Base-by-base conservation (phyloP, 2,329 filamentous ascomycete genomes). In the Colletotrichum graminicola region DNA sequence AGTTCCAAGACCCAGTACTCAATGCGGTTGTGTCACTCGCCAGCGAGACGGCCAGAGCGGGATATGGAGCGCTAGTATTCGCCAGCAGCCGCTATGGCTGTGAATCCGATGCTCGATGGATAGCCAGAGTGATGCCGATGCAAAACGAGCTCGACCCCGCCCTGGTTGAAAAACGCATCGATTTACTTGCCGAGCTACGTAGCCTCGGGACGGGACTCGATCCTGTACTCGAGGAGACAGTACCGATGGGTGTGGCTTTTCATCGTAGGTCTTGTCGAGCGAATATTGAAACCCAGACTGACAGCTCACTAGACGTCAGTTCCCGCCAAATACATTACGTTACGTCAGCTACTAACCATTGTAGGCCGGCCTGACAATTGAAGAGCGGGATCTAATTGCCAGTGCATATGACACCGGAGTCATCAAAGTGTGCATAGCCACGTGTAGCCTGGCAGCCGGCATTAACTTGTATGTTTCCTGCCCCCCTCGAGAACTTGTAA, bases 401-500 rank as follows among this genome's bases (percentile, higher is more conserved):
- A 86, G 85, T 45, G 92, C 92, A 16, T 94, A 94, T 74, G 92
- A 94, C 76, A 79, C 82, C 49, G 92, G 92, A 0, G 83, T 87
- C 6, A 78, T 94, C 23, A 91, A 91, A 74, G 89, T 94, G 0
- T 90, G 93, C 63, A 89, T 94, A 21, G 93, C 93, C 47, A 95
- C 93, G 1, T 94, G 92, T 76, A 94, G 92, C 77, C 85, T 95
- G 67, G 93, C 93, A n/a, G 93, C 92, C 18, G 93, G 93, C n/a
- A 93, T 95, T 70, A 94, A 95, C 79, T 82, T 95, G 76, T 85
- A 72, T 74, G 21, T 23, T 47, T 12, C 6, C 11, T 23, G 12
- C 45, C 21, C 21, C n/a, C n/a, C 8, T 16, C 21, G 7, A 5
- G 10, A 47, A 18, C 16, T 21, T 10, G 49, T 6, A 26, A 5